phyloP scores from a whole-genome alignment of 1,139 yeast genomes.

The Kazachstania sp. region DNA sequence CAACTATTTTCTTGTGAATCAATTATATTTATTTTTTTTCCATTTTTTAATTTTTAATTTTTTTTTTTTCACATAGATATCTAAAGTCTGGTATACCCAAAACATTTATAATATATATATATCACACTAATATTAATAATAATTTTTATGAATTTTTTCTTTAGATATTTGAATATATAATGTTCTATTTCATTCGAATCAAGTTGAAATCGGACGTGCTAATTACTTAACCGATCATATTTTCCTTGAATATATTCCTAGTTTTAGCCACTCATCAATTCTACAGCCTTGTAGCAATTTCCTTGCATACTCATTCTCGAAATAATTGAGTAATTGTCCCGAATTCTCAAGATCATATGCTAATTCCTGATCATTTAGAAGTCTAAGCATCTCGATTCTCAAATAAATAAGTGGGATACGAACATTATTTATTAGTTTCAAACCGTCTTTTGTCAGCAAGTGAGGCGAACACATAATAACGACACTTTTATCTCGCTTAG shows the following conservation, averaged over 20 bases:
- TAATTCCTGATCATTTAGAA: slow-evolving; percentile 19
- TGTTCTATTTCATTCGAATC: neutral
- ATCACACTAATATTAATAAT: too few relatives aligned
- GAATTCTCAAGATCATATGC: slow-evolving; percentile 38
- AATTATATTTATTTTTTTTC: neutral
- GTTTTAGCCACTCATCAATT: slow-evolving; percentile 24
- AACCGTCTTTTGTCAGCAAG: slow-evolving; percentile 51
- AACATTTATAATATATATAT: too few relatives aligned
- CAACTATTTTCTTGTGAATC: neutral
- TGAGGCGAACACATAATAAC: slow-evolving; percentile 51
- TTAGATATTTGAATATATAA: neutral
- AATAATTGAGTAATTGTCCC: slow-evolving; percentile 27
- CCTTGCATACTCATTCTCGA: slow-evolving; percentile 26
- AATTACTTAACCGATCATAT: neutral
- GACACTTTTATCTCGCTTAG: slow-evolving; percentile 31
- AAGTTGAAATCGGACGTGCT: too few relatives aligned
- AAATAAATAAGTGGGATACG: slow-evolving; percentile 49
- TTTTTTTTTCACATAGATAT: neutral
- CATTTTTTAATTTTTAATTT: neutral
- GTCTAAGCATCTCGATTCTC: slow-evolving; percentile 32
- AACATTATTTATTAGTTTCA: slow-evolving; percentile 45
- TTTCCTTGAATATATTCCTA: slow-evolving; percentile 1
- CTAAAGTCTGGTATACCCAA: too few relatives aligned
- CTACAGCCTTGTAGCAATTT: slow-evolving; percentile 23
- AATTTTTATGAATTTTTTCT: too few relatives aligned